phyloP scores from a whole-genome alignment of 306 rosid species.

The Malus orientalis region DNA sequence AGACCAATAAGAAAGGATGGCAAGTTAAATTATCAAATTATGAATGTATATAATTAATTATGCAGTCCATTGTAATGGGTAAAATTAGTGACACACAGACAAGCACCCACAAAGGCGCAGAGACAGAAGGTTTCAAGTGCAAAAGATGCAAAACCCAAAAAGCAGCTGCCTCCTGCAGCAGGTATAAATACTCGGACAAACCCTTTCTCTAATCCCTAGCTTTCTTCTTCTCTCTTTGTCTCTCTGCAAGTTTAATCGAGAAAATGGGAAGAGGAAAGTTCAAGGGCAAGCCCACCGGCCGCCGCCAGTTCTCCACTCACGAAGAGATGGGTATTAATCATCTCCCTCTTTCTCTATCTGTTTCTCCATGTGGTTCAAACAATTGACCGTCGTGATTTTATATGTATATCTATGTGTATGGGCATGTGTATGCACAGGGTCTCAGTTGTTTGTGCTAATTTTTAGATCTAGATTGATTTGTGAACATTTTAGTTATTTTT shows the following conservation, averaged over 20 bases:
- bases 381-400: background rate
- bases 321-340: constrained; percentile 56
- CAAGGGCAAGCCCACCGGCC: constrained; percentile 97
- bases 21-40: too few relatives aligned
- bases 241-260: background rate
- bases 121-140: background rate
- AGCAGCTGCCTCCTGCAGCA: background rate
- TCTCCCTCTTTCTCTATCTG: background rate
- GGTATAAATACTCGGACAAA: background rate
- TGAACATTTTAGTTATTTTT: background rate
- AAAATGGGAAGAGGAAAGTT: constrained; percentile 92
- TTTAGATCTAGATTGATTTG: constrained; percentile 2
- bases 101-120: background rate
- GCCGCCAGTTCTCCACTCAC: constrained; percentile 85
- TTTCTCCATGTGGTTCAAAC: background rate
- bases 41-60: too few relatives aligned
- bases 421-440: background rate
- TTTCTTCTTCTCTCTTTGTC: background rate
- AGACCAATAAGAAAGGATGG: too few relatives aligned
- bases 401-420: background rate
- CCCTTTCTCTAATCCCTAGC: background rate
- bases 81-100: too few relatives aligned
- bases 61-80: too few relatives aligned
- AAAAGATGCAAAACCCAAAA: background rate
- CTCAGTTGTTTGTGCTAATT: background rate